Conservation (phyloP, 2,329 filamentous ascomycete species). For the Clarireedia hainanense region DNA sequence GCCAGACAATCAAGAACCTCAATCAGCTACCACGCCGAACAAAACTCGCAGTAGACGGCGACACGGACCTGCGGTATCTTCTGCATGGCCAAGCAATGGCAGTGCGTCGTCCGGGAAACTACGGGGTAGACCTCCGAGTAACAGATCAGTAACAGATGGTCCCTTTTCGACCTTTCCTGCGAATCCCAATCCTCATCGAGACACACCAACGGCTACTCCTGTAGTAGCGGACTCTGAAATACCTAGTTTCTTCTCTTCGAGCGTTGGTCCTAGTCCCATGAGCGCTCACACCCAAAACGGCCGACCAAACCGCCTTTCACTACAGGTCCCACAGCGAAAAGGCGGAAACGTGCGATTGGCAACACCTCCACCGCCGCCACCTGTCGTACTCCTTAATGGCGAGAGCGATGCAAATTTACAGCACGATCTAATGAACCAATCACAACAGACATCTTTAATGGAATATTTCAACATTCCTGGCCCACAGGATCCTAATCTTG, state of each 20-base stretch:
- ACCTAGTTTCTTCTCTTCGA: slow-evolving; percentile 28
- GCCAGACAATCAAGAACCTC: slow-evolving; percentile 51
- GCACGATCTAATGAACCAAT: slow-evolving; percentile 17
- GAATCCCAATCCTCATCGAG: slow-evolving; percentile 41
- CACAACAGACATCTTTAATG: slow-evolving; percentile 22
- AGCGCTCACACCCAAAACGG: slow-evolving; percentile 15
- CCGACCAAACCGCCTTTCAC: slow-evolving; percentile 45
- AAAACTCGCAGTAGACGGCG: slow-evolving; percentile 50
- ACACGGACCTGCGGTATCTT: slow-evolving; percentile 82
- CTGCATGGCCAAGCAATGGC: slow-evolving; percentile 71
- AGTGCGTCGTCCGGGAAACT: slow-evolving; percentile 59
- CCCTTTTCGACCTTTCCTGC: slow-evolving; percentile 64
- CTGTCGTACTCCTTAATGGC: slow-evolving; percentile 43
- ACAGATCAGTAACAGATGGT: slow-evolving; percentile 55
- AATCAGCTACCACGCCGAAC: slow-evolving; percentile 65
- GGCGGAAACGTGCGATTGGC: slow-evolving; percentile 55
- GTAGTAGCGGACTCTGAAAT: slow-evolving; percentile 35
- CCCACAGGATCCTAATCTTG: slow-evolving; percentile 16
- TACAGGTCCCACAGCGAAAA: slow-evolving; percentile 55
- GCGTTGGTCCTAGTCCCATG: slow-evolving; percentile 10
- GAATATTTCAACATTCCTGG: slow-evolving; percentile 23
- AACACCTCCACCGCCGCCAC: slow-evolving; percentile 40
- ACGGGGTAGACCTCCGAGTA: slow-evolving; percentile 72
- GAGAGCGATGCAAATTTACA: slow-evolving; percentile 26
- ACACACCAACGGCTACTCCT: slow-evolving; percentile 35